Percentiles rank a stretch among this genome's conserved stretches.
Conservation (phyloP, 2,329 filamentous ascomycete genomes). For the Ciborinia camelliae region DNA sequence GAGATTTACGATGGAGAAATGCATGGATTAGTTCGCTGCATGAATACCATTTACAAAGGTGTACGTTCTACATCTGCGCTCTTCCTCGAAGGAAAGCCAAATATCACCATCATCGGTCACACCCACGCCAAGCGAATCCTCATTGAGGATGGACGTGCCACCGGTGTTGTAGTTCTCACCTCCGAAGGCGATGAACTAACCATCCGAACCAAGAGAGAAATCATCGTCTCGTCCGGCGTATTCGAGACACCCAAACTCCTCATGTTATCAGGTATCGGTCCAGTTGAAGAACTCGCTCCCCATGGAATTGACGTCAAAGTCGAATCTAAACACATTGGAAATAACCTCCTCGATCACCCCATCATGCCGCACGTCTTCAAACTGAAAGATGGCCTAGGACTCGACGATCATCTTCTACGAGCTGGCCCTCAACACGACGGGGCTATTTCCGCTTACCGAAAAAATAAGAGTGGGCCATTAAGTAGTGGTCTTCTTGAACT, state of each 20-base stretch:
- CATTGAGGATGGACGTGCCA: constrained; percentile 45
- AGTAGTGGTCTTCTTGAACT: constrained; percentile 47
- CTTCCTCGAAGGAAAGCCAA: constrained; percentile 51
- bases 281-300: constrained; percentile 23
- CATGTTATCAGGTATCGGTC: constrained; percentile 39
- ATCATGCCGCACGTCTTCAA: constrained; percentile 41
- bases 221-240: constrained; percentile 35
- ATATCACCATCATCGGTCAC: constrained; percentile 50
- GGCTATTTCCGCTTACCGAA: constrained; percentile 41
- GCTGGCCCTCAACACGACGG: constrained; percentile 39
- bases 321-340: constrained; percentile 26
- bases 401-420: constrained; percentile 42
- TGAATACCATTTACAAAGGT: constrained; percentile 57
- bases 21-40: constrained; percentile 50
- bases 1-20: constrained; percentile 56
- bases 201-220: constrained; percentile 35
- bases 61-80: constrained; percentile 50
- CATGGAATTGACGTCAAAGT: constrained; percentile 19
- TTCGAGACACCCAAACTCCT: constrained; percentile 34
- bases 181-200: constrained; percentile 41
- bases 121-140: constrained; percentile 52
- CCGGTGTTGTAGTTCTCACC: constrained; percentile 47
- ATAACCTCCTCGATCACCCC: constrained; percentile 21
- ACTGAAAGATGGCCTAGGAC: constrained; percentile 42
- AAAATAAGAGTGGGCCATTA: constrained; percentile 42